A percentile compares a stretch with the other conserved stretches of the same genome.
phyloP scores from a whole-genome alignment of 169 alveolate species.

The Eimeria zaria region DNA sequence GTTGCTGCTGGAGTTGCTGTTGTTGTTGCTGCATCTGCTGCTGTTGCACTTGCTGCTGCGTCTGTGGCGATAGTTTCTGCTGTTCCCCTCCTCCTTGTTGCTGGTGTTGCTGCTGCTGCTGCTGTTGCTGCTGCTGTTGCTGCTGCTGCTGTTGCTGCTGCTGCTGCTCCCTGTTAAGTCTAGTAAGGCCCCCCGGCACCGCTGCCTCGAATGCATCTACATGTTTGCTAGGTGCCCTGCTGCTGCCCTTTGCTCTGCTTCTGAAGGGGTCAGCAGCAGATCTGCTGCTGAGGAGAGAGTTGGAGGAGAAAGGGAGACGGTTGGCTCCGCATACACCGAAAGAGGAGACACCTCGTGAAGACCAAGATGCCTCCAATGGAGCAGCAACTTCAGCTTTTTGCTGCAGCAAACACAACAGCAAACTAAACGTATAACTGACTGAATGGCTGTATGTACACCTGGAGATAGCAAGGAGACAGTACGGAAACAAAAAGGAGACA shows the following conservation, averaged over 20 bases:
- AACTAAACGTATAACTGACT: too few species aligned
- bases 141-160: conserved; percentile 67
- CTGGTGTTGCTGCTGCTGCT: neutral
- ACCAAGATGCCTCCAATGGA: neutral
- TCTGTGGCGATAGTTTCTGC: conserved; percentile 20
- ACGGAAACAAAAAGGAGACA: too few species aligned
- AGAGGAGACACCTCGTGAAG: conserved; percentile 43
- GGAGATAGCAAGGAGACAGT: too few species aligned
- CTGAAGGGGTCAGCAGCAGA: conserved; percentile 82
- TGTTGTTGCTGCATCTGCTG: conserved; percentile 16
- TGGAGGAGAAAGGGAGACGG: conserved; percentile 13
- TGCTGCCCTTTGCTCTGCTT: conserved; percentile 74
- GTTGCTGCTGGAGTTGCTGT: conserved; percentile 45
- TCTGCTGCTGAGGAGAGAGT: neutral
- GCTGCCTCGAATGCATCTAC: conserved; percentile 84
- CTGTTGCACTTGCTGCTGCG: neutral
- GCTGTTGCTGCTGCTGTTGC: conserved; percentile 22
- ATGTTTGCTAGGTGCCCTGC: conserved; percentile 84
- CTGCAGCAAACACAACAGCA: conserved; percentile 5
- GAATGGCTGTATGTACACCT: too few species aligned
- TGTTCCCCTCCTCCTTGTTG: conserved; percentile 9
- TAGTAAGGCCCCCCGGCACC: conserved; percentile 81
- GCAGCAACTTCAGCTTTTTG: conserved; percentile 1
- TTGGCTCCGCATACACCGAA: conserved; percentile 4
- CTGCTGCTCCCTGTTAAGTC: conserved; percentile 70